These are phyloP conservation scores for Spergularia marina DNA, from an alignment of 148 eudicot genomes.

Conservation along the genomic window DNA sequence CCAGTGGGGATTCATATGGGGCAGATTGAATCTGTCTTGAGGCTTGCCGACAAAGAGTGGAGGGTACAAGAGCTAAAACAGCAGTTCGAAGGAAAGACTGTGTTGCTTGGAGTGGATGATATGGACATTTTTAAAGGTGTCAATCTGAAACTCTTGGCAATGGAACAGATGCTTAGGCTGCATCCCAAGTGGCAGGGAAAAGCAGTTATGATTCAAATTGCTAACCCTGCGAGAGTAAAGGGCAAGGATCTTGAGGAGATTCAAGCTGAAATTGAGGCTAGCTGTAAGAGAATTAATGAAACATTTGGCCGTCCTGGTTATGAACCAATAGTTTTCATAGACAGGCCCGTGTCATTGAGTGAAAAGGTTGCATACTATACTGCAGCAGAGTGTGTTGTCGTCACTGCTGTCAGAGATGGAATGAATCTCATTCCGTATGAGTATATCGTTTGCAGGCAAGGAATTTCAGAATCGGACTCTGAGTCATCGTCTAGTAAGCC, in stretches of 20 bases:
- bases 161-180: constrained; percentile 35
- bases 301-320: constrained; percentile 31
- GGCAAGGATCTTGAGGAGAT: constrained; percentile 39
- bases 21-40: constrained; percentile 39
- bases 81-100: constrained; percentile 32
- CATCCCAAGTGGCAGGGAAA: constrained; percentile 40
- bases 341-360: constrained; percentile 28
- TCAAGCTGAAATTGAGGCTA: constrained; percentile 29
- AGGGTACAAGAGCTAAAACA: constrained; percentile 35
- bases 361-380: constrained; percentile 34
- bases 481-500: constrained; percentile 20
- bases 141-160: constrained; percentile 34
- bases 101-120: constrained; percentile 36
- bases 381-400: constrained; percentile 34
- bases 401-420: constrained; percentile 43
- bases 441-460: constrained; percentile 39
- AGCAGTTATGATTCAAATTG: constrained; percentile 36
- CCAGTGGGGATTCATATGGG: constrained; percentile 51
- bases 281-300: constrained; percentile 33
- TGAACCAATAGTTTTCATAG: constrained; percentile 34
- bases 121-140: constrained; percentile 38
- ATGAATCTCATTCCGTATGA: constrained; percentile 40
- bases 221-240: constrained; percentile 35
- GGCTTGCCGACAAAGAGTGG: constrained; percentile 32
- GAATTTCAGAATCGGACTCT: constrained; percentile 24